These are phyloP conservation scores for Pseudogymnoascus sp. DNA, from an alignment of 2,329 filamentous ascomycete species.

Conservation along the genomic window DNA sequence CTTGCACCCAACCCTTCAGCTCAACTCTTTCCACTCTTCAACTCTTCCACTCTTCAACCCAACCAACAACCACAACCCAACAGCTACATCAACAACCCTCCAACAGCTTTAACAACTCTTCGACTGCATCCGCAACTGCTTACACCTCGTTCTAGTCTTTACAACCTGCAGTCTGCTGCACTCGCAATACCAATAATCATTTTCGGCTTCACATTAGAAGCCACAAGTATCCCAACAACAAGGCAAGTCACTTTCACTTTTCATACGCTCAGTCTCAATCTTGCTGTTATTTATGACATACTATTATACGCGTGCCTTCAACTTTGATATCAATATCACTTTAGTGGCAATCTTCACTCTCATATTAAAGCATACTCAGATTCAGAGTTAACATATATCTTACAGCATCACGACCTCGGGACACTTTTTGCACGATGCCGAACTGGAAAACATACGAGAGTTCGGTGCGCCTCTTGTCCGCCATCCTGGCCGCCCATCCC, in stretches of 20 bases:
- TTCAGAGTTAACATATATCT: background rate
- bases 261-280: background rate
- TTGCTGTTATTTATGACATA: background rate
- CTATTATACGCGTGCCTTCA: background rate
- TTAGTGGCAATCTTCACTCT: background rate
- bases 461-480: slow-evolving; percentile 51
- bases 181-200: background rate
- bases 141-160: background rate
- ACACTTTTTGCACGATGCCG: slow-evolving; percentile 33
- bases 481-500: slow-evolving; percentile 50
- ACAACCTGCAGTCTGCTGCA: background rate
- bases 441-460: slow-evolving; percentile 55
- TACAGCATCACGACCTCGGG: background rate
- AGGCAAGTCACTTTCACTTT: background rate
- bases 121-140: background rate
- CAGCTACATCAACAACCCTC: background rate
- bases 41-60: background rate
- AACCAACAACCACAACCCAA: background rate
- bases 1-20: background rate
- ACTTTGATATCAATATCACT: background rate
- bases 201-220: background rate
- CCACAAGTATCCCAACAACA: background rate
- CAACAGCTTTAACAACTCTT: background rate
- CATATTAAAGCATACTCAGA: background rate
- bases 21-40: background rate